Evolutionary conservation across 192 early-diverging fungal genomes (phyloP), one percentile per base, ranked within the genome.

Genomic region (Coemansia interrupta): DNA sequence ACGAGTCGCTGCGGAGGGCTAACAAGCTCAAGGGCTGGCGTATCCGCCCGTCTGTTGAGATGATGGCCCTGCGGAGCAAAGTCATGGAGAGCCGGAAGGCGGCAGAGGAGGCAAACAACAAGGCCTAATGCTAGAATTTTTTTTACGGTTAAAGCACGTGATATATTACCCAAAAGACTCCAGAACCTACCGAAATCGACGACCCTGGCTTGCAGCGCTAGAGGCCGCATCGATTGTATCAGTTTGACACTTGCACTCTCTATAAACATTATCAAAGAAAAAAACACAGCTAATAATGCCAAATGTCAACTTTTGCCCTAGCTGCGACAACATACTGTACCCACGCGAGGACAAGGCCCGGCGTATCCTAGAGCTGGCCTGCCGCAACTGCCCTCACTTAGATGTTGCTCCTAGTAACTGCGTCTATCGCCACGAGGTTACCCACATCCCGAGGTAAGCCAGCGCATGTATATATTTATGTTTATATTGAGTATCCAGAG

Each of bases 271-370:
- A 38, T 38, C 29, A 11, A n/a, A 36, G 1, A 36, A 36, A 36
- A 36, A 36, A 7, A 36, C 9, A 36, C 32, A 36, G 5, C 32
- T 36, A 54, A 13, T 17, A 14, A 80, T 80, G 78, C 61, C 78
- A 2, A 69, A 60, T 28, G 59, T 73, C n/a, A 68, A 60, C 28
- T 81, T 73, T 38, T 81, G 80, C 60, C 46, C 47, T 10, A 61
- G 73, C 58, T 81, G 90, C 82, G 87, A 85, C 78, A 92, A 92
- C 56, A 73, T 92, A 70, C 78, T 92, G 58, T 90, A 92, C 64
- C 90, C 90, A 49, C 78, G 84, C 66, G 89, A 90, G 66, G 83
- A 92, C 57, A 68, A 77, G 24, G 60, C 56, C 6, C 70, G 49
- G 39, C 82, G 80, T 15, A 61, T 56, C 38, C 70, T 92, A 23